Base-by-base conservation (phyloP, 176 grass and related monocot species). In the Bothriochloa decipiens region DNA sequence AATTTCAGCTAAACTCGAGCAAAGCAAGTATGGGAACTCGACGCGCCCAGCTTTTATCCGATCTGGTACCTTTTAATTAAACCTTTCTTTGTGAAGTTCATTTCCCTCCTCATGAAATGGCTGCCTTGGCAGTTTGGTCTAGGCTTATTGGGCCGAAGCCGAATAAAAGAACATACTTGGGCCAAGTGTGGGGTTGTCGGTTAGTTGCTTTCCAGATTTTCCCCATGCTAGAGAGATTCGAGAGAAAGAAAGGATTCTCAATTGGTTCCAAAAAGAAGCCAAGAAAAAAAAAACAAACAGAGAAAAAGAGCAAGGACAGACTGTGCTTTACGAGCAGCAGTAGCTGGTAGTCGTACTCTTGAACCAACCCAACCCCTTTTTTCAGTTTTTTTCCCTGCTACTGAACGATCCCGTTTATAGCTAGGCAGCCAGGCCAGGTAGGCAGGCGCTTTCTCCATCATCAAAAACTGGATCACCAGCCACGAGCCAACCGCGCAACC, bases 401-500 rank as follows among this genome's bases (percentile, higher is more conserved):
- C 22, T 41, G 39, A 41, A 41, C 35, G 55, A 62, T 66, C 45
- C 77, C 25, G 78, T 26, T 69, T 47, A 40, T 5, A 18, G 82
- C 68, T 14, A 14, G 23, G 22, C 69, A 46, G 70, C 11, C 14
- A 26, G 61, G 40, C 40, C 61, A 27, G 78, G 64, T 32, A 52
- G 74, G 87, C 75, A 8, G 32, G 75, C 12, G 35, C 75, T 78
- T 71, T 87, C 67, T 28, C 52, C 42, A 42, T 63, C 28, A 29
- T n/a, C n/a, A n/a, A 2, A 25, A 20, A 40, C 40, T 4, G 45
- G 53, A 65, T 86, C 65, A 82, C 33, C 88, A 71, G 72, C 83
- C 88, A 77, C 88, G 60, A 23, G 43, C 78, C 66, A 90, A 71
- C 83, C 65, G 42, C 33, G 83, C 88, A 89, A 86, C 83, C 72